Percentiles rank a stretch among this genome's conserved stretches.
These are phyloP conservation scores for Neurospora sp. DNA, from an alignment of 495 filamentous ascomycete genomes.

Conservation along the genomic window DNA sequence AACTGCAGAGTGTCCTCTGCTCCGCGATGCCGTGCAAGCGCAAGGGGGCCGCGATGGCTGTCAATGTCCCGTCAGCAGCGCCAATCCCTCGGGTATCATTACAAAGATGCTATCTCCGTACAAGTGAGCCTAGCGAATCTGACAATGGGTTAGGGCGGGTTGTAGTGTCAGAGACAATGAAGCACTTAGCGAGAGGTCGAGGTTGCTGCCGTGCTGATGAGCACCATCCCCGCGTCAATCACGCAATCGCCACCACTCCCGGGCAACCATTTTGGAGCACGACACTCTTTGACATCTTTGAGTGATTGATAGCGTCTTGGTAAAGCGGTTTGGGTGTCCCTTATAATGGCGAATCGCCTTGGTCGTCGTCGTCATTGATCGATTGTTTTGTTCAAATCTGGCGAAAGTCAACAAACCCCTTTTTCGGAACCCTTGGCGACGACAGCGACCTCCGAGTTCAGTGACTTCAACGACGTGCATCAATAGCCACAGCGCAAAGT, in stretches of 20 bases:
- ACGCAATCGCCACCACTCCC: constrained; percentile 11
- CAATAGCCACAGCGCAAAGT: neutral
- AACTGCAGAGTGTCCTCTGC: neutral
- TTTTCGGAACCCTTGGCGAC: neutral
- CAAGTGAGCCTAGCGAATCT: neutral
- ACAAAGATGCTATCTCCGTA: neutral
- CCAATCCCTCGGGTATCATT: neutral
- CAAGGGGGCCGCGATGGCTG: neutral
- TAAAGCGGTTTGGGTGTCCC: neutral
- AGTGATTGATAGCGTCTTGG: neutral
- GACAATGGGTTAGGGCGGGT: neutral
- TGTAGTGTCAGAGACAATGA: neutral
- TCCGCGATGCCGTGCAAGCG: neutral
- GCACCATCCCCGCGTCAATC: constrained; percentile 15
- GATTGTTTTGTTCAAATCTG: neutral
- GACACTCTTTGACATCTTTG: neutral
- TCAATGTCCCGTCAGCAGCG: neutral
- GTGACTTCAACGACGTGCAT: neutral
- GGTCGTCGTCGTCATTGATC: neutral
- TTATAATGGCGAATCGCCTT: neutral
- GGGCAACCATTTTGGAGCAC: neutral
- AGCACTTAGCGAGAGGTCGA: neutral
- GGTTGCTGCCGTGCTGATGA: neutral
- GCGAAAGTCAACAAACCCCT: neutral
- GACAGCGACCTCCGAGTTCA: neutral